Percentiles rank a stretch among this genome's conserved stretches.
Evolutionary conservation across 2,329 filamentous ascomycete species (phyloP).

Genomic region (Exophiala aquamarina): DNA sequence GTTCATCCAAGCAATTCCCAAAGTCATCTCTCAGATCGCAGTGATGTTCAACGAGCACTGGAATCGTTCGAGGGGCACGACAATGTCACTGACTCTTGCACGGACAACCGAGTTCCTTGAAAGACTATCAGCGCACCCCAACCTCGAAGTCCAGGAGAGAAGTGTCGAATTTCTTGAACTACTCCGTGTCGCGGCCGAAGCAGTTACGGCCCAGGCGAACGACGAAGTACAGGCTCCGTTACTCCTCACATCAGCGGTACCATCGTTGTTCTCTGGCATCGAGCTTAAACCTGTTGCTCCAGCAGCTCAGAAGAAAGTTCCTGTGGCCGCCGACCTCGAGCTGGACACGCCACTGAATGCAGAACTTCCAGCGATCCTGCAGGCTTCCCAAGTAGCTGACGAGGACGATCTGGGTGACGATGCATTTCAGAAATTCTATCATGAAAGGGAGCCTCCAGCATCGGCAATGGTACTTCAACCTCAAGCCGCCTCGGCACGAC

Average conservation of each 20-base stretch:
- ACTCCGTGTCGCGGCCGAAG: slow-evolving; percentile 82
- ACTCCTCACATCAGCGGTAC: slow-evolving; percentile 85
- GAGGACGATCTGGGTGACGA: slow-evolving; percentile 51
- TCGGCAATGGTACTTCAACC: slow-evolving; percentile 16
- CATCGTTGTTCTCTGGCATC: slow-evolving; percentile 79
- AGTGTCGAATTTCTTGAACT: slow-evolving; percentile 91
- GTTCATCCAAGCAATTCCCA: slow-evolving; percentile 80
- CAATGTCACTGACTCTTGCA: slow-evolving; percentile 74
- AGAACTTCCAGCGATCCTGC: slow-evolving; percentile 67
- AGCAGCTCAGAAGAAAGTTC: slow-evolving; percentile 82
- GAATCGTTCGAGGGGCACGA: slow-evolving; percentile 71
- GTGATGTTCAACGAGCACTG: slow-evolving; percentile 66
- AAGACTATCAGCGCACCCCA: slow-evolving; percentile 74
- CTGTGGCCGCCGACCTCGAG: slow-evolving; percentile 71
- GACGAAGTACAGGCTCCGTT: slow-evolving; percentile 65
- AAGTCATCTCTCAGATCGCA: slow-evolving; percentile 75
- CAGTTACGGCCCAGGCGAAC: slow-evolving; percentile 42
- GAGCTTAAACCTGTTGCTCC: slow-evolving; percentile 88
- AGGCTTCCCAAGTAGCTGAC: slow-evolving; percentile 39
- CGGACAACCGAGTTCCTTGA: slow-evolving; percentile 82
- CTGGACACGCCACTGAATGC: slow-evolving; percentile 80
- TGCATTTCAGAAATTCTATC: slow-evolving; percentile 45
- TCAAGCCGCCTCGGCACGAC: slow-evolving; percentile 9
- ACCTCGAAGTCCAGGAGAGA: slow-evolving; percentile 90
- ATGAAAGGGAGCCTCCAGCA: slow-evolving; percentile 31